phyloP scores from a whole-genome alignment of 2,329 filamentous ascomycete species.

The Coniochaeta ligniaria region DNA sequence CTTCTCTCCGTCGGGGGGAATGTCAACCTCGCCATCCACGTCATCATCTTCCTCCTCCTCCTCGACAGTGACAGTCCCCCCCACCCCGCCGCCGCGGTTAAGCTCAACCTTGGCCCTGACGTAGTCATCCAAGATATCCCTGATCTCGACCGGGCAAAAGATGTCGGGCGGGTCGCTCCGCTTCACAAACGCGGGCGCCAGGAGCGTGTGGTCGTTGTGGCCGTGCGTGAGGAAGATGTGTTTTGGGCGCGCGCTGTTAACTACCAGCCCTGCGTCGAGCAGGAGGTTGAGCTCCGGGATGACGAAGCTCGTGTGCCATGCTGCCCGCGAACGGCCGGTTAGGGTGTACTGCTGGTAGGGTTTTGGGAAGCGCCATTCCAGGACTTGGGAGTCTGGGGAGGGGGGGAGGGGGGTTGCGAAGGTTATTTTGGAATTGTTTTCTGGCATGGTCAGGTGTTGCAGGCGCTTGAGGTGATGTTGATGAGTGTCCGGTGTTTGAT shows the following conservation, averaged over 20 bases:
- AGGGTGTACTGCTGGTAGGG: constrained; percentile 33
- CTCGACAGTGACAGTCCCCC: too few relatives aligned
- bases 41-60: constrained; percentile 10
- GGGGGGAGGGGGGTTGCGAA: constrained; percentile 38
- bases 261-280: constrained; percentile 38
- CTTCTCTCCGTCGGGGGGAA: background rate
- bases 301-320: constrained; percentile 44
- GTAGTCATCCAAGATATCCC: constrained; percentile 29
- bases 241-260: constrained; percentile 37
- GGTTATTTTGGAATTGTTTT: constrained; percentile 3
- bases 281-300: constrained; percentile 41
- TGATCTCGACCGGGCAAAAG: constrained; percentile 34
- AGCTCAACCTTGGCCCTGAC: constrained; percentile 31
- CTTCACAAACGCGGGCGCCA: constrained; percentile 34
- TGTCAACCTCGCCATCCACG: background rate
- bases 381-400: constrained; percentile 32
- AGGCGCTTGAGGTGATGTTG: too few relatives aligned
- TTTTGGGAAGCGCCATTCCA: constrained; percentile 37
- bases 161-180: constrained; percentile 37
- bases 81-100: constrained; percentile 18
- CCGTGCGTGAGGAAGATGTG: constrained; percentile 44
- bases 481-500: background rate
- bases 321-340: constrained; percentile 39
- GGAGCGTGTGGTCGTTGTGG: constrained; percentile 37
- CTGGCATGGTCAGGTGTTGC: background rate